phyloP scores from a whole-genome alignment of 1,284 basidiomycete genomes.

The Salmacisia buchloeana region DNA sequence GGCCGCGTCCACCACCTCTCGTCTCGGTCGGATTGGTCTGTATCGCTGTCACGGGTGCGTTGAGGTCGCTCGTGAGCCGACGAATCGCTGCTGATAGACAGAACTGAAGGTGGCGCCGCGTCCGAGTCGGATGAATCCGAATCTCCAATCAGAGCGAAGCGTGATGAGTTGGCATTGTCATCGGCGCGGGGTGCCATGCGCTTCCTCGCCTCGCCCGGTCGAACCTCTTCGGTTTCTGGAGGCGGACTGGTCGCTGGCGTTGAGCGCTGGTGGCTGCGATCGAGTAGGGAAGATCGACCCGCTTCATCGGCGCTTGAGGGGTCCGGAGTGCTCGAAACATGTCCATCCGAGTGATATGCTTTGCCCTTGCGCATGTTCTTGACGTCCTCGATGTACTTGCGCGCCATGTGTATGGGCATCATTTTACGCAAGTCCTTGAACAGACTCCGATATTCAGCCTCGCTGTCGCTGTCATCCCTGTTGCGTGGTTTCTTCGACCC shows the following conservation, averaged over 20 bases:
- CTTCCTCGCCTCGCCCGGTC: constrained; percentile 15
- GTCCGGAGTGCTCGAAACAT: constrained; percentile 23
- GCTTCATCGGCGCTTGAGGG: constrained; percentile 1
- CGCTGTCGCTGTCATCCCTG: constrained; percentile 15
- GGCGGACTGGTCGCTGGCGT: constrained; percentile 10
- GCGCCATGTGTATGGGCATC: constrained; percentile 46
- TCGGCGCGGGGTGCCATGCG: not conserved
- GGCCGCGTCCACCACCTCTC: not conserved
- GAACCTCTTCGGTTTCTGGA: constrained; percentile 10
- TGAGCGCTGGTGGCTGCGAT: not conserved
- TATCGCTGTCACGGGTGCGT: constrained; percentile 1
- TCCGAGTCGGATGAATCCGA: not conserved
- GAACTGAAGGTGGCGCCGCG: not conserved
- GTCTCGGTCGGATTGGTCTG: not conserved
- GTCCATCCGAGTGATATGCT: constrained; percentile 36
- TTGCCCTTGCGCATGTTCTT: constrained; percentile 45
- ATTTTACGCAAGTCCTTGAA: constrained; percentile 42
- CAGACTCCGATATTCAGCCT: constrained; percentile 42
- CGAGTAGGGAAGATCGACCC: not conserved
- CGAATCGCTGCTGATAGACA: not conserved
- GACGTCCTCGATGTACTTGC: constrained; percentile 43
- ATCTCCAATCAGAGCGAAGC: constrained; percentile 15
- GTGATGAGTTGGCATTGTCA: constrained; percentile 3
- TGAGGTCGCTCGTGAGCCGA: not conserved
- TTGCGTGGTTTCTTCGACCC: not conserved